phyloP scores from a whole-genome alignment of 2,329 filamentous ascomycete genomes.

The Grosmannia huntii region DNA sequence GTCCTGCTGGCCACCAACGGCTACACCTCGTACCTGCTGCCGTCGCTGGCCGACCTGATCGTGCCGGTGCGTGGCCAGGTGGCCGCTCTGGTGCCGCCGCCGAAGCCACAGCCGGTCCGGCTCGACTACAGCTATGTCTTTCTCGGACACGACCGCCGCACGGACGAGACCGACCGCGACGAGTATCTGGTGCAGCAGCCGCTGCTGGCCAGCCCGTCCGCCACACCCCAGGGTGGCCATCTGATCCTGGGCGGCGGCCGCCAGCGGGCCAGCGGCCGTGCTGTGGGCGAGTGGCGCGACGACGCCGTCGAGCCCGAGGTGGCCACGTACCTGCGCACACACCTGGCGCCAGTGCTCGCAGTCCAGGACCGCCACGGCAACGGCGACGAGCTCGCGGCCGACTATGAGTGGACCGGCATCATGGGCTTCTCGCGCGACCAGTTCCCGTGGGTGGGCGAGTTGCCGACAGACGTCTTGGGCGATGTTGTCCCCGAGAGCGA shows the following conservation, averaged over 20 bases:
- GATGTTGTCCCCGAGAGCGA: background rate
- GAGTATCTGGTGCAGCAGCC: constrained; percentile 66
- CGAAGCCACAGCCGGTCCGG: constrained; percentile 26
- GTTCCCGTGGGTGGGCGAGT: constrained; percentile 56
- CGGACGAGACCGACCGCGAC: constrained; percentile 31
- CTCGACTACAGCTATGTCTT: constrained; percentile 53
- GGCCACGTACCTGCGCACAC: constrained; percentile 39
- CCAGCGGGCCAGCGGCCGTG: constrained; percentile 34
- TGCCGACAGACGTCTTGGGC: constrained; percentile 32
- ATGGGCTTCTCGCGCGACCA: constrained; percentile 64
- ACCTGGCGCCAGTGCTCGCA: constrained; percentile 25
- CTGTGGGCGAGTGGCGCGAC: constrained; percentile 24
- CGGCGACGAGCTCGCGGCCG: constrained; percentile 29
- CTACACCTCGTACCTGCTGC: constrained; percentile 67
- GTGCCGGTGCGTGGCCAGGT: constrained; percentile 68
- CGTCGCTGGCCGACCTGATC: constrained; percentile 55
- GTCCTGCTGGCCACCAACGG: constrained; percentile 74
- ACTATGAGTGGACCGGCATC: constrained; percentile 65
- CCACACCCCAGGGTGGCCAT: constrained; percentile 28
- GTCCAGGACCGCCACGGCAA: constrained; percentile 2
- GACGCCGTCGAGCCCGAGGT: constrained; percentile 28
- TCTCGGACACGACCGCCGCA: constrained; percentile 25
- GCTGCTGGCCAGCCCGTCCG: no score
- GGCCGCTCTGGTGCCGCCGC: constrained; percentile 46
- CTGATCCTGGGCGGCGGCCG: constrained; percentile 63